These are phyloP conservation scores for Pleurotus salmoneostramineus DNA, from an alignment of 768 basidiomycete species.

Conservation along the genomic window DNA sequence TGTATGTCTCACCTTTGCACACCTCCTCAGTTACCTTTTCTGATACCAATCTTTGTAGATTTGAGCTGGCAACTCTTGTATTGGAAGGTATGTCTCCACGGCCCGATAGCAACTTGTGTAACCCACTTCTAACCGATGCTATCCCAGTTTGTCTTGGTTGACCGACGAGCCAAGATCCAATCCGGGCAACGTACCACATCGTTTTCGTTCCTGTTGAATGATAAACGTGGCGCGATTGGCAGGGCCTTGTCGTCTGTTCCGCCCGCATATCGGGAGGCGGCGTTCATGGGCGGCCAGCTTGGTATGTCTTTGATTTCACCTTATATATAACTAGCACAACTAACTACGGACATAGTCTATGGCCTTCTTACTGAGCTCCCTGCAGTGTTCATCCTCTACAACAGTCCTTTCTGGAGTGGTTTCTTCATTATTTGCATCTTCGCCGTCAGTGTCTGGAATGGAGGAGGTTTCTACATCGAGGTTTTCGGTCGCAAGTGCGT, in stretches of 20 bases:
- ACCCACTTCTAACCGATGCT: conserved; percentile 1
- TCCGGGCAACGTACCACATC: conserved; percentile 91
- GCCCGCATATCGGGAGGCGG: conserved; percentile 56
- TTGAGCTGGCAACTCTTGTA: conserved; percentile 90
- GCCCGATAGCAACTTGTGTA: background rate
- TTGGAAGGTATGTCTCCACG: conserved; percentile 63
- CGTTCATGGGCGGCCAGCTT: conserved; percentile 86
- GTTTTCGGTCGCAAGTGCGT: conserved; percentile 95
- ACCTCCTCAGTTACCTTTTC: background rate
- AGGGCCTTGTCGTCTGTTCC: conserved; percentile 58
- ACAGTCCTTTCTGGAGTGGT: conserved; percentile 74
- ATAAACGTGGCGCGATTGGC: conserved; percentile 84
- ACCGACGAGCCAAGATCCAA: conserved; percentile 84
- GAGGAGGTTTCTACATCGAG: conserved; percentile 93
- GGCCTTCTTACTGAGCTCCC: conserved; percentile 83
- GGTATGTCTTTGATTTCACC: conserved; percentile 36
- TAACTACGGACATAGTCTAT: conserved; percentile 52
- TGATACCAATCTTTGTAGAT: conserved; percentile 44
- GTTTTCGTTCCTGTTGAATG: conserved; percentile 83
- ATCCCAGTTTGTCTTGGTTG: conserved; percentile 75
- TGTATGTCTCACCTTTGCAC: conserved; percentile 52
- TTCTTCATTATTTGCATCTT: conserved; percentile 79
- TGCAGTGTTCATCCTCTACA: conserved; percentile 79
- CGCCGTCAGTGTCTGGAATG: conserved; percentile 91
- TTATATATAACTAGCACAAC: background rate